Evolutionary conservation across 208 protist species (phyloP).

Genomic region (Crithidia acanthocephali): DNA sequence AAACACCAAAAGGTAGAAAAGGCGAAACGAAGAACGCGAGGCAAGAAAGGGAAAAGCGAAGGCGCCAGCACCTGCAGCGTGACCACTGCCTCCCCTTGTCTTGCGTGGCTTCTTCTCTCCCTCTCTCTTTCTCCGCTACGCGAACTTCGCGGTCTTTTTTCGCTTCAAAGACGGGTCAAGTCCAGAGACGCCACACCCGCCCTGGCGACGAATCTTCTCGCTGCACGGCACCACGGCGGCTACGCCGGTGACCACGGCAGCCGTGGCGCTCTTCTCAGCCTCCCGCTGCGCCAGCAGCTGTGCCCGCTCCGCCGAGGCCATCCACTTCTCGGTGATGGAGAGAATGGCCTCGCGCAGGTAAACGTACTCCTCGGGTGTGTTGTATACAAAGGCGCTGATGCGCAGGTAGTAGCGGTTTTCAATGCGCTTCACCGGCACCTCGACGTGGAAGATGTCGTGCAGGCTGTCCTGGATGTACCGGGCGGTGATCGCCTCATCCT

Average conservation of each 20-base stretch:
- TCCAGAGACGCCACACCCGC: conserved; percentile 59
- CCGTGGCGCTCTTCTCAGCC: neutral
- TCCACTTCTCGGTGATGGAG: conserved; percentile 58
- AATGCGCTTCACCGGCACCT: conserved; percentile 90
- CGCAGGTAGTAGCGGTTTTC: conserved; percentile 82
- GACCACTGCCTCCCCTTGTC: too few species aligned
- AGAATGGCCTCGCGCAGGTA: conserved; percentile 82
- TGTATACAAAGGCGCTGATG: conserved; percentile 92
- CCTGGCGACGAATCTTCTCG: conserved; percentile 59
- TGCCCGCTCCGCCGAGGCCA: conserved; percentile 26
- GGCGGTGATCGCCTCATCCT: conserved; percentile 63
- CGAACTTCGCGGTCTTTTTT: conserved; percentile 49
- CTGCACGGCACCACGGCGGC: conserved; percentile 43
- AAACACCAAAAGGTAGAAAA: neutral
- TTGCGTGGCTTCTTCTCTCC: too few species aligned
- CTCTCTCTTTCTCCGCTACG: conserved; percentile 7
- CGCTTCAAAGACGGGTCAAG: conserved; percentile 54
- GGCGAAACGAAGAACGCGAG: neutral
- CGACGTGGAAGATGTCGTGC: conserved; percentile 75
- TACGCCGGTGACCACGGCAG: neutral
- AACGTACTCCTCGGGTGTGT: conserved; percentile 81
- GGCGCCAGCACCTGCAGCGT: neutral
- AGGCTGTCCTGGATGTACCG: conserved; percentile 83
- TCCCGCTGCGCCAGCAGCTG: conserved; percentile 16
- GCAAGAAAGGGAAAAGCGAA: neutral